These are phyloP conservation scores for Candida chilensis DNA, from an alignment of 805 yeast genomes.

Conservation along the genomic window DNA sequence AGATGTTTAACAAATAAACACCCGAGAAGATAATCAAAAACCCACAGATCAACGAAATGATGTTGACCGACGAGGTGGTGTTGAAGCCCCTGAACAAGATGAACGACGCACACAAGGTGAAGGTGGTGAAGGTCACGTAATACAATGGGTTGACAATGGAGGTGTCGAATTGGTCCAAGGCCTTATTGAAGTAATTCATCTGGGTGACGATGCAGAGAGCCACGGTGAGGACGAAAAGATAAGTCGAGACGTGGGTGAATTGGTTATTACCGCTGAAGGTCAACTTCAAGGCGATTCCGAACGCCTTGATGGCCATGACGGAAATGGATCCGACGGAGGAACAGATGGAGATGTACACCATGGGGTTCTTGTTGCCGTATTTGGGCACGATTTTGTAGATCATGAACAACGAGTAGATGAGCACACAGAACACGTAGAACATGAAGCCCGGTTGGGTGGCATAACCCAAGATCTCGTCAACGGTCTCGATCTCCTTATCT, in stretches of 20 bases:
- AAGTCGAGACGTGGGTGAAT: conserved; percentile 77
- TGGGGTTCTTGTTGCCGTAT: conserved; percentile 74
- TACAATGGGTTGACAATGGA: conserved; percentile 87
- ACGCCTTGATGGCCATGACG: conserved; percentile 88
- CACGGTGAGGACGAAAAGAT: conserved; percentile 71
- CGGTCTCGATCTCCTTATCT: conserved; percentile 83
- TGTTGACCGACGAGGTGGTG: conserved; percentile 70
- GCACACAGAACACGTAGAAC: conserved; percentile 54
- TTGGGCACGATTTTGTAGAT: conserved; percentile 76
- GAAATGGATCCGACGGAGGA: conserved; percentile 86
- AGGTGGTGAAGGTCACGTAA: conserved; percentile 87
- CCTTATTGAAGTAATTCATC: conserved; percentile 91
- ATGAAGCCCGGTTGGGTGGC: conserved; percentile 76
- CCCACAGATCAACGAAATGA: conserved; percentile 76
- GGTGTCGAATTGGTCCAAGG: conserved; percentile 87
- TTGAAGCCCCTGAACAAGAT: conserved; percentile 82
- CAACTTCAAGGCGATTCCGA: conserved; percentile 84
- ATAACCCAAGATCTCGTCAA: conserved; percentile 76
- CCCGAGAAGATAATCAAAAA: conserved; percentile 83
- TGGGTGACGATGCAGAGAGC: conserved; percentile 78
- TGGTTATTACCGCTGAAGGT: conserved; percentile 83
- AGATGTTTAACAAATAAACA: conserved; percentile 71
- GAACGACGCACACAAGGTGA: conserved; percentile 79
- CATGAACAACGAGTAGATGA: conserved; percentile 64
- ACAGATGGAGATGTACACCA: conserved; percentile 85